phyloP scores from a whole-genome alignment of 371 early-diverging fungal species.

The Mucor ambiguus region DNA sequence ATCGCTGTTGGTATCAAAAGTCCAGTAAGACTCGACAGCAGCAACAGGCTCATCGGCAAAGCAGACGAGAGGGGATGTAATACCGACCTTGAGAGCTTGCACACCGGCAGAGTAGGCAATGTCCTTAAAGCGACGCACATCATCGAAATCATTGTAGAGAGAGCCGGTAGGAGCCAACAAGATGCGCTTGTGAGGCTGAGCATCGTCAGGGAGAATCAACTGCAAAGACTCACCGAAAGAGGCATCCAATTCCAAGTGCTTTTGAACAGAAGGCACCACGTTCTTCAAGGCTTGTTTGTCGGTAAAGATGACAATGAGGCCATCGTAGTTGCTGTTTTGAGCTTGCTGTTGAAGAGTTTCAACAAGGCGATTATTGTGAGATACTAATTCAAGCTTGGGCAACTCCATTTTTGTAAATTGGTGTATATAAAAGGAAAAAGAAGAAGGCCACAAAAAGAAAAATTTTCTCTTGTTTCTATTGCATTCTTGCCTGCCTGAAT shows the following conservation, averaged over 20 bases:
- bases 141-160: constrained; percentile 76
- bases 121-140: constrained; percentile 76
- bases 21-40: constrained; percentile 26
- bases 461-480: background rate
- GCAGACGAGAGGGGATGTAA: constrained; percentile 57
- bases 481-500: too few relatives aligned
- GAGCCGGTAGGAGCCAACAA: constrained; percentile 77
- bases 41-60: constrained; percentile 57
- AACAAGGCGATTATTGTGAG: background rate
- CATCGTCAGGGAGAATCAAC: constrained; percentile 38
- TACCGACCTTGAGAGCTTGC: constrained; percentile 70
- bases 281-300: constrained; percentile 32
- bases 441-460: constrained; percentile 3
- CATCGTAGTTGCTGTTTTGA: constrained; percentile 27
- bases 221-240: constrained; percentile 46
- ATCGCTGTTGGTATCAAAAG: constrained; percentile 45
- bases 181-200: constrained; percentile 59
- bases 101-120: constrained; percentile 66
- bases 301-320: constrained; percentile 43
- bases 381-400: constrained; percentile 15
- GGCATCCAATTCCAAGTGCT: constrained; percentile 36
- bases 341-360: background rate
- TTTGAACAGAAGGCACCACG: constrained; percentile 29
- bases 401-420: constrained; percentile 16
- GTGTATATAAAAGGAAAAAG: background rate